Percentiles rank a stretch among this genome's conserved stretches.
phyloP scores from a whole-genome alignment of 306 rosid species.

The Cyclanthera cordifolia region DNA sequence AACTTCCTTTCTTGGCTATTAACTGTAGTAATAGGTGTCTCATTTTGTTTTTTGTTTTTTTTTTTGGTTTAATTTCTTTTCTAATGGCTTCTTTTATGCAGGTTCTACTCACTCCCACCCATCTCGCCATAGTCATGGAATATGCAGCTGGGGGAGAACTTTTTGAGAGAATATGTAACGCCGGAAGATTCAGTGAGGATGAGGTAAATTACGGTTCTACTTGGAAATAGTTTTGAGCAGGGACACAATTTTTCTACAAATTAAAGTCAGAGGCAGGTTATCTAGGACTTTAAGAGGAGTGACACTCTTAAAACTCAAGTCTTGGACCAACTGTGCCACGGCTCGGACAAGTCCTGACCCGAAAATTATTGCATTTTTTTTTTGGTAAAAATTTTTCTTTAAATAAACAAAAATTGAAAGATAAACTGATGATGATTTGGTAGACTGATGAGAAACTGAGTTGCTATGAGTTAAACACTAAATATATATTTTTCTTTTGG shows the following conservation, averaged over 20 bases:
- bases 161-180: constrained; percentile 82
- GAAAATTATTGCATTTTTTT: neutral
- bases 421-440: neutral
- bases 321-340: too few species aligned
- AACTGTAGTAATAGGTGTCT: neutral
- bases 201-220: constrained; percentile 41
- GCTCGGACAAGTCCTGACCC: too few species aligned
- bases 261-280: too few species aligned
- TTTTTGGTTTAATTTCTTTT: neutral
- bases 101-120: constrained; percentile 77
- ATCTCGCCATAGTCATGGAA: constrained; percentile 94
- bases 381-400: neutral
- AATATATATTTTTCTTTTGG: neutral
- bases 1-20: neutral
- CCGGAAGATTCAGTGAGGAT: constrained; percentile 93
- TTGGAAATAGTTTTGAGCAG: too few species aligned
- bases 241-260: too few species aligned
- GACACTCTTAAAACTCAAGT: too few species aligned
- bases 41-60: neutral
- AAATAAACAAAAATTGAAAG: too few species aligned
- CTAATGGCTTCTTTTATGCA: constrained; percentile 10
- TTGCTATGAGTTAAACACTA: neutral
- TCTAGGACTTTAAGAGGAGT: too few species aligned
- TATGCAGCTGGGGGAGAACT: constrained; percentile 95
- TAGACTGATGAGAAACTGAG: neutral